These are phyloP conservation scores for Thelonectria blattea DNA, from an alignment of 2,329 filamentous ascomycete genomes.

Conservation along the genomic window DNA sequence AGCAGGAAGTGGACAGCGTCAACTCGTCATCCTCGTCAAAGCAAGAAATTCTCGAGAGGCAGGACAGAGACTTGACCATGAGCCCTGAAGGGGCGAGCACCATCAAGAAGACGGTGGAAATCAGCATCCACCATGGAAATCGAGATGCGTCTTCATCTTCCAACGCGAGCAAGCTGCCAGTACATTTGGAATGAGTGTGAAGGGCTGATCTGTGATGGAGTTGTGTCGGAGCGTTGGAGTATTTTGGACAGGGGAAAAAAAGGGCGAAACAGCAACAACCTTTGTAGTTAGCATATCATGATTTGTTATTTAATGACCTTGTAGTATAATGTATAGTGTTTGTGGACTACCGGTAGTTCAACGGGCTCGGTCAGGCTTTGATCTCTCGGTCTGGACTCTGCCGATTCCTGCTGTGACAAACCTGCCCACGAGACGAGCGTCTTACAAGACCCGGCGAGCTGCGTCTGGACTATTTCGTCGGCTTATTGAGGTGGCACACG, in stretches of 20 bases:
- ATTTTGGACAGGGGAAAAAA: neutral
- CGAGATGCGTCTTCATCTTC: slow-evolving; percentile 5
- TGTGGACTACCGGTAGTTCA: neutral
- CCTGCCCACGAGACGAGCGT: too few relatives aligned
- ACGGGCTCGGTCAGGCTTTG: too few relatives aligned
- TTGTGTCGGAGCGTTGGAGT: neutral
- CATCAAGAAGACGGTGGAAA: slow-evolving; percentile 33
- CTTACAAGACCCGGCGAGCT: too few relatives aligned
- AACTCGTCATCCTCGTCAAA: slow-evolving; percentile 18
- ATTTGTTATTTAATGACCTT: neutral
- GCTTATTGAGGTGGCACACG: too few relatives aligned
- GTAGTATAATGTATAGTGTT: neutral
- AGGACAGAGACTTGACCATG: neutral
- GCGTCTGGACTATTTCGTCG: too few relatives aligned
- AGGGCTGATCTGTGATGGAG: neutral
- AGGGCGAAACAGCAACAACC: neutral
- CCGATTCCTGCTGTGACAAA: too few relatives aligned
- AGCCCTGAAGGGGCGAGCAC: slow-evolving; percentile 20
- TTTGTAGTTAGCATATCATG: neutral
- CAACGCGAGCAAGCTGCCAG: neutral
- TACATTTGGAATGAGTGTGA: neutral
- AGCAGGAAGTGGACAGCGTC: slow-evolving; percentile 17
- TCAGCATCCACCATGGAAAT: slow-evolving; percentile 15
- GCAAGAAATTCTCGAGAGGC: slow-evolving; percentile 17
- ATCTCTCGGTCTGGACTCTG: too few relatives aligned